Evolutionary conservation across 257 asterid genomes (phyloP).

Genomic region (Agastache rugosa): DNA sequence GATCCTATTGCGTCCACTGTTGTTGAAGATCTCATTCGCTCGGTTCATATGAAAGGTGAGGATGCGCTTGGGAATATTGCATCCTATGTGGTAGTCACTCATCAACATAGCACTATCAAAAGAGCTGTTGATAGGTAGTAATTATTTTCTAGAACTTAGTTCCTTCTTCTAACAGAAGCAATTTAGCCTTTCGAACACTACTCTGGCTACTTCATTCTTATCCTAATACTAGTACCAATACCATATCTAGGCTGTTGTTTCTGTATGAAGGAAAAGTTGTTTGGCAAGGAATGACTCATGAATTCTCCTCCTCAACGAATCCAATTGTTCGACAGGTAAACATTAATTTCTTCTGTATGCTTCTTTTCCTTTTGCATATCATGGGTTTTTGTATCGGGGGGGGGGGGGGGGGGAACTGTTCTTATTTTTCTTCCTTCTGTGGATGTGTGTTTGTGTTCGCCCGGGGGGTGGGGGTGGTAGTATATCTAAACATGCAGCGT

Average conservation of each 20-base stretch:
- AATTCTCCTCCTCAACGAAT: constrained; percentile 80
- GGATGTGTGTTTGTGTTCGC: neutral
- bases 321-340: constrained; percentile 92
- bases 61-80: constrained; percentile 91
- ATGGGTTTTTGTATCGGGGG: neutral
- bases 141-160: constrained; percentile 25
- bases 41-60: constrained; percentile 84
- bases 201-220: neutral
- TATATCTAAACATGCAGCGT: neutral
- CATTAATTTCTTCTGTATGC: neutral
- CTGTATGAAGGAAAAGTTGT: constrained; percentile 89
- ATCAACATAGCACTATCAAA: constrained; percentile 95
- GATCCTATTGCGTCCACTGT: constrained; percentile 99
- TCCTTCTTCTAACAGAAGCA: constrained; percentile 18
- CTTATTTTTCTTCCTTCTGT: neutral
- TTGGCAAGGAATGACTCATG: constrained; percentile 98
- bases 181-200: constrained; percentile 20
- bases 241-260: constrained; percentile 70
- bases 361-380: neutral
- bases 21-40: constrained; percentile 97
- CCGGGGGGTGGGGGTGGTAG: neutral
- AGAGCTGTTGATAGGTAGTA: constrained; percentile 96
- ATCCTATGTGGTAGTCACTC: constrained; percentile 93
- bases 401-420: neutral
- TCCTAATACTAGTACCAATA: constrained; percentile 23